Evolutionary conservation across 208 protist species (phyloP).

Genomic region (Leptomonas seymouri): DNA sequence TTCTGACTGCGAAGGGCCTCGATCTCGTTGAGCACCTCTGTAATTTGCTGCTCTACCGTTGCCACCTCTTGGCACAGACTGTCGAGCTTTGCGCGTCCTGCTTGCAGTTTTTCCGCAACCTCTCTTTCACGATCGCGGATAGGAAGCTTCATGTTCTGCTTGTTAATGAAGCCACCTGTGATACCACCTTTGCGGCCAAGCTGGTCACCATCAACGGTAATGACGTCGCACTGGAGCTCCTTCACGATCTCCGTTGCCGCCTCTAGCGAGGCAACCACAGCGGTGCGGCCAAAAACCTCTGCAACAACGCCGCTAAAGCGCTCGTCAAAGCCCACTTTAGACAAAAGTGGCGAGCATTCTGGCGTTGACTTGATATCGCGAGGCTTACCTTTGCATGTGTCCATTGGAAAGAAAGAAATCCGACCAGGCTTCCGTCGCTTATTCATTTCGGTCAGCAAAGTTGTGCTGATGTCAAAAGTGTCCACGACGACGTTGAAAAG

Average conservation of each 20-base stretch:
- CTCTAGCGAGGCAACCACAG: conserved; percentile 91
- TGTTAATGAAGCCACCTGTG: conserved; percentile 96
- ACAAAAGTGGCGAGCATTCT: conserved; percentile 73
- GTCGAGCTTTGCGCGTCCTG: conserved; percentile 47
- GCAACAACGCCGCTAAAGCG: conserved; percentile 83
- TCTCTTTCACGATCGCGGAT: conserved; percentile 59
- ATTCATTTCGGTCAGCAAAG: conserved; percentile 94
- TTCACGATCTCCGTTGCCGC: conserved; percentile 65
- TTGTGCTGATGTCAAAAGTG: conserved; percentile 91
- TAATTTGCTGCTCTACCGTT: conserved; percentile 76
- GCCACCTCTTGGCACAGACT: conserved; percentile 72
- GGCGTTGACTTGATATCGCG: conserved; percentile 54
- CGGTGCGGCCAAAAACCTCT: conserved; percentile 95
- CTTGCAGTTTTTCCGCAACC: conserved; percentile 16
- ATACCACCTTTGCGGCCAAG: conserved; percentile 91
- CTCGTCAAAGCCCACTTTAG: conserved; percentile 75
- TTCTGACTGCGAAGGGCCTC: conserved; percentile 66
- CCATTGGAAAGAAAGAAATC: conserved; percentile 98
- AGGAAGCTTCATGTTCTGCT: conserved; percentile 77
- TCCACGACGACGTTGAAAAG: conserved; percentile 99
- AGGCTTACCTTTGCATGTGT: conserved; percentile 75
- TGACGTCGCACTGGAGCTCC: conserved; percentile 89
- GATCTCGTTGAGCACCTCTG: conserved; percentile 75
- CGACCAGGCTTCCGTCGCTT: conserved; percentile 84
- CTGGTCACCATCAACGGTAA: conserved; percentile 95